These are phyloP conservation scores for Aspergillus thermomutatus DNA, from an alignment of 2,329 filamentous ascomycete species.

Conservation along the genomic window DNA sequence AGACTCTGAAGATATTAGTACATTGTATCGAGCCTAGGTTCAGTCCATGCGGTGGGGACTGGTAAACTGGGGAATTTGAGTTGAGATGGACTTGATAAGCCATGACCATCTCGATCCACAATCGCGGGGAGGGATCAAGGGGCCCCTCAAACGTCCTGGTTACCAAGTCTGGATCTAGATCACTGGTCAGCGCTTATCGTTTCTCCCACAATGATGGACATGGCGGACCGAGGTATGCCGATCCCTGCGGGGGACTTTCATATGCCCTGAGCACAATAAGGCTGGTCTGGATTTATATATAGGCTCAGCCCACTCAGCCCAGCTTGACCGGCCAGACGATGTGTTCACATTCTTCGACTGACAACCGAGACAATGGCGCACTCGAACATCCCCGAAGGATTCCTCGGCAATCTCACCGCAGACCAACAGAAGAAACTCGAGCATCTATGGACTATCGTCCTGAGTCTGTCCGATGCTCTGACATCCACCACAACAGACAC, in stretches of 20 bases:
- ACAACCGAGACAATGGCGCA: constrained; percentile 7
- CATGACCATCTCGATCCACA: not conserved
- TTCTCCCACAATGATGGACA: not conserved
- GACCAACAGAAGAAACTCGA: constrained; percentile 85
- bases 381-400: constrained; percentile 48
- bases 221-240: not conserved
- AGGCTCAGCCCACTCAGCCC: not conserved
- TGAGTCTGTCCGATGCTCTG: constrained; percentile 52
- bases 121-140: not conserved
- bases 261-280: not conserved
- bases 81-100: not conserved
- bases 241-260: not conserved
- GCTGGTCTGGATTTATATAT: not conserved
- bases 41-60: not conserved
- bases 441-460: constrained; percentile 74
- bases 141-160: no score
- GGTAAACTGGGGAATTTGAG: no score
- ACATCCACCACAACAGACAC: constrained; percentile 57
- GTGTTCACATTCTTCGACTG: not conserved
- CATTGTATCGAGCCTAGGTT: not conserved
- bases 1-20: not conserved
- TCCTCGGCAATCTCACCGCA: constrained; percentile 76
- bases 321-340: not conserved
- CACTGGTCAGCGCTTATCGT: not conserved
- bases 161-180: no score